Percentiles rank a stretch among this genome's conserved stretches.
Conservation (phyloP, 768 basidiomycete genomes). For the Cyathus striatus region DNA sequence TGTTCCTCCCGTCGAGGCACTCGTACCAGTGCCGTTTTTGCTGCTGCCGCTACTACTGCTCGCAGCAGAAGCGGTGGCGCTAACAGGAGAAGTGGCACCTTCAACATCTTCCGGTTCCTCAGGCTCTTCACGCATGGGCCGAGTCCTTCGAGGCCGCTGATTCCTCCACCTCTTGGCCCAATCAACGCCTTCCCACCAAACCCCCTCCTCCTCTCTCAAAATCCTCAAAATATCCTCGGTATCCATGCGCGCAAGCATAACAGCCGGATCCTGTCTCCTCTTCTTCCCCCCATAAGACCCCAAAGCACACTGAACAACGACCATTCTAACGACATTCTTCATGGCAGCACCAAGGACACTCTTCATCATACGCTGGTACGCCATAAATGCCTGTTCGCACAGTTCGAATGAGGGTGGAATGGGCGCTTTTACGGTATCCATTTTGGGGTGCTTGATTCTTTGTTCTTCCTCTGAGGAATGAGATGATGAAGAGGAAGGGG, state of each 20-base stretch:
- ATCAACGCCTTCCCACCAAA: constrained; percentile 74
- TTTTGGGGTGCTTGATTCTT: constrained; percentile 56
- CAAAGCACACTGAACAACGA: constrained; percentile 61
- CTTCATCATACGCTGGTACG: constrained; percentile 54
- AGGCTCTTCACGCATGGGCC: constrained; percentile 11
- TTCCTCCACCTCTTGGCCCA: constrained; percentile 52
- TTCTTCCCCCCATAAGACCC: constrained; percentile 26
- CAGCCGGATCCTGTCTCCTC: constrained; percentile 52
- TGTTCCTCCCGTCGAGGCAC: constrained; percentile 47
- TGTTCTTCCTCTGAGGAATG: constrained; percentile 23
- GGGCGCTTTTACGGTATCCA: constrained; percentile 40
- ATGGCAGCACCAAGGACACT: constrained; percentile 60
- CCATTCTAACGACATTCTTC: constrained; percentile 60
- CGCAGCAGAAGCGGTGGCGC: background rate
- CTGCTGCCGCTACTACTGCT: constrained; percentile 32
- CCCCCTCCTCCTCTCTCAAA: constrained; percentile 53
- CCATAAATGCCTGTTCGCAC: constrained; percentile 59
- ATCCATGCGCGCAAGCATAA: constrained; percentile 48
- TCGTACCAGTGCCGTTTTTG: constrained; percentile 35
- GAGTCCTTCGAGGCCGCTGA: constrained; percentile 19
- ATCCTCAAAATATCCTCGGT: constrained; percentile 56
- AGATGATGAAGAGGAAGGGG: constrained; percentile 11
- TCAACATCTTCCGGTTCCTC: constrained; percentile 34
- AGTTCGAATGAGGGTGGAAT: constrained; percentile 57
- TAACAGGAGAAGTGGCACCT: constrained; percentile 4